Evolutionary conservation across 441 rosid species (phyloP).

Genomic region (Gossypium gossypioides): DNA sequence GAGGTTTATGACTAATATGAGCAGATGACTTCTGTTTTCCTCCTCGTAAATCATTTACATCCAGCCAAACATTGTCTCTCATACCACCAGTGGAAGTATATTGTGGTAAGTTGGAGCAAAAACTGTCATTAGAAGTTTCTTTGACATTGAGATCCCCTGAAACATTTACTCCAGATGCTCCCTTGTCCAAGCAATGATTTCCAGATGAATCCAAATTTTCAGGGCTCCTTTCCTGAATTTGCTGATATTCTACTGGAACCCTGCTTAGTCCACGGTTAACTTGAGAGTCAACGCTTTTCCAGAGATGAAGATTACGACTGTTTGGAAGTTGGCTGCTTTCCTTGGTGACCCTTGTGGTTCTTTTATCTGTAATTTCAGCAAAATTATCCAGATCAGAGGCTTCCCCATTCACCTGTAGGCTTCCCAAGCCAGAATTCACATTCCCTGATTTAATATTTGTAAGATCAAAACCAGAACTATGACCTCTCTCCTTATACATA

Average conservation of each 20-base stretch:
- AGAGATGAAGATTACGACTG: slow-evolving; percentile 28
- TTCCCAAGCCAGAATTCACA: slow-evolving; percentile 19
- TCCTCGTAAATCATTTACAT: slow-evolving; percentile 38
- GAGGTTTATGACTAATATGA: slow-evolving; percentile 33
- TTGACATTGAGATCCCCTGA: slow-evolving; percentile 21
- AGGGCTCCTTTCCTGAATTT: slow-evolving; percentile 29
- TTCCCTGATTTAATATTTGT: slow-evolving; percentile 26
- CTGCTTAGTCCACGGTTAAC: slow-evolving; percentile 18
- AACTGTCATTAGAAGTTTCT: slow-evolving; percentile 34
- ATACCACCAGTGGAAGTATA: slow-evolving; percentile 23
- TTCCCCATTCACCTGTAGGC: slow-evolving; percentile 22
- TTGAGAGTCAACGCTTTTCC: slow-evolving; percentile 34
- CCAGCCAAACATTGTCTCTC: slow-evolving; percentile 35
- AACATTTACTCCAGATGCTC: slow-evolving; percentile 22
- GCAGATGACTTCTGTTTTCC: slow-evolving; percentile 42
- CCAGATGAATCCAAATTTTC: slow-evolving; percentile 37
- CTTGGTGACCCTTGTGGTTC: slow-evolving; percentile 24
- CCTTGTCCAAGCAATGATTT: slow-evolving; percentile 29
- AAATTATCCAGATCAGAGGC: slow-evolving; percentile 23
- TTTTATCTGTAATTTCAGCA: slow-evolving; percentile 27
- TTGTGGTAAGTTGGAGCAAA: slow-evolving; percentile 24
- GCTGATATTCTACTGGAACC: slow-evolving; percentile 20
- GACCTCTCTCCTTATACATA: slow-evolving; percentile 29
- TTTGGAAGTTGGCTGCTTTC: slow-evolving; percentile 29
- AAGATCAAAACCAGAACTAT: slow-evolving; percentile 32